Base-by-base conservation (phyloP, 2,329 filamentous ascomycete species). In the Exophiala sideris region DNA sequence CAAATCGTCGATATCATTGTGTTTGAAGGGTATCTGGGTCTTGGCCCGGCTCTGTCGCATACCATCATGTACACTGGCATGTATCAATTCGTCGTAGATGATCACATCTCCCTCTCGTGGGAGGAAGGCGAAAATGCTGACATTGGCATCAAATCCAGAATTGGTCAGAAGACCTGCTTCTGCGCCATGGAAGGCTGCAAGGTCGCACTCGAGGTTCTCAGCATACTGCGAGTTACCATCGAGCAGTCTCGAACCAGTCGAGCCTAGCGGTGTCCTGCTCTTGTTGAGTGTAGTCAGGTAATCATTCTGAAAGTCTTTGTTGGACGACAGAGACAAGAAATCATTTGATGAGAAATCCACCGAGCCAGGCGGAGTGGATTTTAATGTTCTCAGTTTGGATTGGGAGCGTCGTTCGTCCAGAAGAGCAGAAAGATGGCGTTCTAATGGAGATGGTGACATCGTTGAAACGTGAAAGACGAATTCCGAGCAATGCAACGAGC, bases 61-160 rank as follows among this genome's bases (percentile, higher is more conserved):
- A 0, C 88, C 89, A 66, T 91, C 88, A 55, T 90, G 88, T 1
- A 85, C 82, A 61, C 86, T 91, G 0, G 89, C 89, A 62, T 92
- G 89, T 11, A 92, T 83, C 32, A 87, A 74, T 66, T 87, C 86
- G 64, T 92, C 89, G 61, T 88, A 86, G 0, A 94, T 67, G 18
- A 94, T 76, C 1, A 79, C 63, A 66, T 88, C 85, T 0, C 78
- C 81, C 0, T 71, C 72, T 58, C 83, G 83, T 1, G 84, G 82
- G 1, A 84, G 72, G 50, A 78, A 81, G 1, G 77, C 72, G n/a
- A 87, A 79, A 1, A 87, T 72, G 0, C 83, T 84, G 0, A 80
- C 75, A 62, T 88, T 88, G 12, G 84, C 85, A 58, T 87, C 84
- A 52, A 81, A 85, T 0, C 84, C 85, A 0, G 84, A 86, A 57